These are phyloP conservation scores for Naganishia vaughanmartiniae DNA, from an alignment of 768 basidiomycete species.

Conservation along the genomic window DNA sequence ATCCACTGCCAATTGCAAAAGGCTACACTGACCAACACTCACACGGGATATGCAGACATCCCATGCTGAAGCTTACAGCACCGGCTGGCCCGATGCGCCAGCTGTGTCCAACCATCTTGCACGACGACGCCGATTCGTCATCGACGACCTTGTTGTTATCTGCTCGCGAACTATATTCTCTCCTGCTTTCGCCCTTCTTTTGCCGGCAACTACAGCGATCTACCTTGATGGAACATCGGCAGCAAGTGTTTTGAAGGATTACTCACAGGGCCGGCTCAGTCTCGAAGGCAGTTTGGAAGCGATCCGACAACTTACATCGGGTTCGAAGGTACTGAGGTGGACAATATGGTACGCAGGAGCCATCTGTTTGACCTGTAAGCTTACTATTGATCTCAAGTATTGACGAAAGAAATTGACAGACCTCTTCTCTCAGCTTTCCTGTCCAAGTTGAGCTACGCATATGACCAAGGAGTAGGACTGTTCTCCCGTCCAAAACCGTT, in stretches of 20 bases:
- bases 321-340: neutral
- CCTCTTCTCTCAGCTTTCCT: constrained; percentile 59
- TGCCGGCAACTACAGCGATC: neutral
- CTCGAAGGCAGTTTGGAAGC: neutral
- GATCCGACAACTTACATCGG: neutral
- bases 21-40: too few relatives aligned
- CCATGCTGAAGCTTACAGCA: neutral
- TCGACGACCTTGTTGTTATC: neutral
- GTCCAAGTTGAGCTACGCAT: constrained; percentile 63
- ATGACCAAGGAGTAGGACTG: constrained; percentile 70
- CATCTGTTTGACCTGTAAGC: neutral
- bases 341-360: constrained; percentile 9
- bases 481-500: constrained; percentile 63
- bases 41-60: neutral
- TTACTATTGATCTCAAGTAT: too few relatives aligned
- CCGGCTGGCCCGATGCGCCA: neutral
- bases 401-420: constrained; percentile 40
- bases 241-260: neutral
- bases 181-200: constrained; percentile 4
- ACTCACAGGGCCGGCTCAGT: neutral
- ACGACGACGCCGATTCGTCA: neutral
- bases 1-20: too few relatives aligned
- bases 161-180: constrained; percentile 5
- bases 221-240: neutral
- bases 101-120: neutral